Conservation (phyloP, 179 eudicot genomes). For the Carnegiea gigantea region DNA sequence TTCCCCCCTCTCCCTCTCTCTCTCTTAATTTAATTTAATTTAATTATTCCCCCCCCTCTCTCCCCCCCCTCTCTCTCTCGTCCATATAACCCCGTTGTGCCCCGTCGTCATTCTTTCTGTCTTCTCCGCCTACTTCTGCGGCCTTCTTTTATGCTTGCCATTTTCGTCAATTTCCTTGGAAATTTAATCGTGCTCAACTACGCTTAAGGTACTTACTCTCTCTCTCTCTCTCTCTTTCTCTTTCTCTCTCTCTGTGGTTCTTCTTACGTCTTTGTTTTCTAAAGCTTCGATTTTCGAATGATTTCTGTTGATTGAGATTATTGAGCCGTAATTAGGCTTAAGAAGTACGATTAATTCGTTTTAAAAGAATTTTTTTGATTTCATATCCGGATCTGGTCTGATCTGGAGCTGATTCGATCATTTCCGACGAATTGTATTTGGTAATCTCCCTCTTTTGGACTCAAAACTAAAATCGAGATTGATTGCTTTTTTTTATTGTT, state of each 20-base stretch:
- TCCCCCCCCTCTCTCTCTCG: neutral
- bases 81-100: slow-evolving; percentile 25
- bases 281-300: no score
- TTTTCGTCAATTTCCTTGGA: neutral
- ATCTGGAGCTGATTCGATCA: slow-evolving; percentile 3
- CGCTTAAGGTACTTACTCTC: slow-evolving; percentile 6
- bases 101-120: slow-evolving; percentile 7
- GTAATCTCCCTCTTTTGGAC: neutral
- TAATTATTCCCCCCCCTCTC: neutral
- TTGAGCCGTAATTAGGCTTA: neutral
- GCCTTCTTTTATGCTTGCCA: slow-evolving; percentile 4
- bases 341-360: neutral
- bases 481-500: neutral
- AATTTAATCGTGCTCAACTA: neutral
- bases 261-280: neutral
- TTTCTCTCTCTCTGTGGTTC: neutral
- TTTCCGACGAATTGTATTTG: neutral
- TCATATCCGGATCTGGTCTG: slow-evolving; percentile 3
- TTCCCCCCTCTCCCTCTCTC: neutral
- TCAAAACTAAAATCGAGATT: neutral
- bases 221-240: neutral
- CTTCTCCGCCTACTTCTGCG: slow-evolving; percentile 25
- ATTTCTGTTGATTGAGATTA: neutral
- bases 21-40: neutral
- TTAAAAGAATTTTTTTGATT: neutral